Evolutionary conservation across 2,329 filamentous ascomycete genomes (phyloP), one percentile per base, ranked within the genome.

Genomic region (Arthroderma sp.): DNA sequence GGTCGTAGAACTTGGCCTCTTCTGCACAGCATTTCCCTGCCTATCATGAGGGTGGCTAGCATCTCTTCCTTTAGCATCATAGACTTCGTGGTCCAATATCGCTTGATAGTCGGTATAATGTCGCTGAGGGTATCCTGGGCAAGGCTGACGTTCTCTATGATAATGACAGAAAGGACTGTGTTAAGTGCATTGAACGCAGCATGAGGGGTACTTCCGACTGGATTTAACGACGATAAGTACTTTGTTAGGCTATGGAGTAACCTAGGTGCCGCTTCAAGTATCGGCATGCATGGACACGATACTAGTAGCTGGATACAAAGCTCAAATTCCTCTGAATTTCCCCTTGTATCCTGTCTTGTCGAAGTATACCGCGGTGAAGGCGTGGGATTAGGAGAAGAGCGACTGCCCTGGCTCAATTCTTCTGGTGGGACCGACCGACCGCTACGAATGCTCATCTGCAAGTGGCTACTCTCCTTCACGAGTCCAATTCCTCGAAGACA

Each of bases 101-200:
- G 79, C 57, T 80, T 81, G 62, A 95, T 82, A 47, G 91, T 70
- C 1, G 88, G 86, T 23, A 95, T 67, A 6, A 91, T 68, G 5
- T 81, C 77, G 56, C 76, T 73, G 15, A 86, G 77, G 38, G 85
- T 73, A 35, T 74, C 76, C 61, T 79, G 80, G 2, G 85, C 81
- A 55, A 89, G 76, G 0, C 76, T 70, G 13, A 84, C 77, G 60
- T 87, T 80, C 65, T 95, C 87, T 51, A 84, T 81, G 57, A 87
- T 78, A 2, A 82, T 80, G 58, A 78, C 79, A 39, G 78, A 74
- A 53, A 95, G 74, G 4, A 95, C 70, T 54, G 77, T 75, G 71
- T 95, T 94, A 65, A 96, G 76, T 44, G 84, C 79, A 44, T 82
- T 82, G 67, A 97, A 89, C 15, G 86, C 85, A 57, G 85, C 73